phyloP scores from a whole-genome alignment of 2,329 filamentous ascomycete species.

The Cordyceps cicadae region DNA sequence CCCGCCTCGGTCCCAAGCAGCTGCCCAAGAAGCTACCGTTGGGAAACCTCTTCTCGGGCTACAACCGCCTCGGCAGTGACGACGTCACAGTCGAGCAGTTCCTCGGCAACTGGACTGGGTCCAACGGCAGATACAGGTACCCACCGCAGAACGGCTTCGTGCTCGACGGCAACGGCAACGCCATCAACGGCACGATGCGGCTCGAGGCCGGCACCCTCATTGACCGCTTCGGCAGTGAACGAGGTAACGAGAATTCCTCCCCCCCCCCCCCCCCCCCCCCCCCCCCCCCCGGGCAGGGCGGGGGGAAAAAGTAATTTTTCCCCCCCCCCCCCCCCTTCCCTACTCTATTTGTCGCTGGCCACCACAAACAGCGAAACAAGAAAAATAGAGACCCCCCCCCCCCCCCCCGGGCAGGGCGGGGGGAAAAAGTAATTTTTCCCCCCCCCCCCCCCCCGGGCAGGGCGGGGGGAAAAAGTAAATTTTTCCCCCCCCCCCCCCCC shows the following conservation, averaged over 20 bases:
- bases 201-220: slow-evolving; percentile 33
- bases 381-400: no score
- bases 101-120: slow-evolving; percentile 25
- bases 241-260: slow-evolving; percentile 21
- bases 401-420: no score
- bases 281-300: no score
- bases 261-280: no score
- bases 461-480: no score
- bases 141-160: slow-evolving; percentile 35
- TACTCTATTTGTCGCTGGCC: no score
- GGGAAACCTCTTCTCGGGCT: slow-evolving; percentile 21
- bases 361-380: no score
- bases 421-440: no score
- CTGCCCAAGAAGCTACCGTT: slow-evolving; percentile 29
- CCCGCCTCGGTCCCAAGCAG: slow-evolving; percentile 27
- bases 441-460: no score
- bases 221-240: slow-evolving; percentile 40
- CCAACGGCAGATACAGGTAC: slow-evolving; percentile 24
- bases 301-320: no score
- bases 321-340: no score
- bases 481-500: no score
- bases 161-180: slow-evolving; percentile 23
- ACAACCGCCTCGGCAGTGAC: slow-evolving; percentile 30
- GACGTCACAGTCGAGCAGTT: slow-evolving; percentile 25
- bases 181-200: slow-evolving; percentile 34